Conservation (phyloP, 2,329 filamentous ascomycete genomes). For the Geosmithia morbida region DNA sequence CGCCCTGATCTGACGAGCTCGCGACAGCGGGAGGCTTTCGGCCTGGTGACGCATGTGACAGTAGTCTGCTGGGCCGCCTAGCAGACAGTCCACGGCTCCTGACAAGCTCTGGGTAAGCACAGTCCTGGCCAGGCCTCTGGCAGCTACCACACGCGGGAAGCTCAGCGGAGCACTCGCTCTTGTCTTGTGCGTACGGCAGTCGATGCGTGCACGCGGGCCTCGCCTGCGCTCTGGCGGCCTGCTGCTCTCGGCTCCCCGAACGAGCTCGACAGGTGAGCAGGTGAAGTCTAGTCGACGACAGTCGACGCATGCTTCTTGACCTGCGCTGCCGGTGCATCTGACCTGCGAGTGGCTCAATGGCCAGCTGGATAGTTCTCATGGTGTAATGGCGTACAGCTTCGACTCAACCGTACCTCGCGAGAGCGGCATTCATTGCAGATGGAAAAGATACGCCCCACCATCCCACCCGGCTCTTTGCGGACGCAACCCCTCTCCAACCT, state of each 20-base stretch:
- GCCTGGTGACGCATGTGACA: background rate
- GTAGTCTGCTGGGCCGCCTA: background rate
- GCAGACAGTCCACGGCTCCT: background rate
- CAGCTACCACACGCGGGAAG: conserved; percentile 9
- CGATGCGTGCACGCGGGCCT: conserved; percentile 30
- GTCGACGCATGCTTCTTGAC: conserved; percentile 24
- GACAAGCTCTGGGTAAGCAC: conserved; percentile 6
- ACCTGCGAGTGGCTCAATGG: conserved; percentile 18
- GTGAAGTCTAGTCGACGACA: conserved; percentile 32
- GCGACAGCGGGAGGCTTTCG: background rate
- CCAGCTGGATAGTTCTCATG: too few species aligned
- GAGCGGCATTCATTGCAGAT: conserved; percentile 3
- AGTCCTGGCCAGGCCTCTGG: conserved; percentile 8
- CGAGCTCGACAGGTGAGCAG: conserved; percentile 21
- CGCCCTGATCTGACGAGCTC: background rate
- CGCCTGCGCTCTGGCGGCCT: conserved; percentile 22
- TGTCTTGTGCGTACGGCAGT: conserved; percentile 23
- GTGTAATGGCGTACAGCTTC: background rate
- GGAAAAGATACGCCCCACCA: too few species aligned
- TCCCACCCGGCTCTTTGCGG: too few species aligned
- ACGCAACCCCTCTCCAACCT: too few species aligned
- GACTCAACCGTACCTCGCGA: conserved; percentile 3
- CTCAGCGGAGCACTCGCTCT: conserved; percentile 31
- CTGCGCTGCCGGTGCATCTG: conserved; percentile 29
- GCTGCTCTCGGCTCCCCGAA: conserved; percentile 16